Evolutionary conservation across 352 stramenopile species (phyloP), one percentile per base, ranked within the genome.

Genomic region (Phytophthora syringae): DNA sequence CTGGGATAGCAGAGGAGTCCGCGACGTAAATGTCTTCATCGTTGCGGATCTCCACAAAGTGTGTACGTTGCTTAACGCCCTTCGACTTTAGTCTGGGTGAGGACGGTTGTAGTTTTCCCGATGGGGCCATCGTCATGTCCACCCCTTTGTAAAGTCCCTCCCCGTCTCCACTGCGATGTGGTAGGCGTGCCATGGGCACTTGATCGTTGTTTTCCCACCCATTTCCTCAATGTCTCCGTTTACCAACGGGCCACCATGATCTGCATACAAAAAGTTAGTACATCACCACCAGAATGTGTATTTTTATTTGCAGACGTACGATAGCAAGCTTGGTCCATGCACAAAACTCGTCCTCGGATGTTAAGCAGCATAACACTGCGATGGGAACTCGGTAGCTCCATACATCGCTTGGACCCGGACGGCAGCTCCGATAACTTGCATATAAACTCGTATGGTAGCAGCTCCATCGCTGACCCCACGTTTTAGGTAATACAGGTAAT

Each of bases 301-400:
- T 28, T 18, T n/a, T 7, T 12, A 3, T 39, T 12, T 39, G 13
- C 5, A 37, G 15, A 56, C 83, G 37, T 60, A 94, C 86, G 88
- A 66, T 95, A 95, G 61, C 88, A 95, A 11, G 88, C 85, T 58
- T 94, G 85, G 68, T 95, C 88, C 71, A 95, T 92, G 77, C 88
- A 95, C 56, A 83, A 91, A 56, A 95, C 62, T 57, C 88, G 57
- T 37, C 80, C 82, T 18, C 70, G 57, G 30, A 92, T 28, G 43
- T 86, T 80, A 25, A 92, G 49, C 32, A 94, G 60, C 76, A 94
- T 86, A 45, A 94, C 78, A 56, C 82, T 89, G 52, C 86, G 86
- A 37, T 89, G 59, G 1, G 84, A 89, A 16, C 73, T 82, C 54
- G 80, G 86, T 50, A 94, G 64, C 61, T 65, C 60, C 25, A 87